Conservation (phyloP, 371 early-diverging fungal genomes). For the Mortierella sp. region DNA sequence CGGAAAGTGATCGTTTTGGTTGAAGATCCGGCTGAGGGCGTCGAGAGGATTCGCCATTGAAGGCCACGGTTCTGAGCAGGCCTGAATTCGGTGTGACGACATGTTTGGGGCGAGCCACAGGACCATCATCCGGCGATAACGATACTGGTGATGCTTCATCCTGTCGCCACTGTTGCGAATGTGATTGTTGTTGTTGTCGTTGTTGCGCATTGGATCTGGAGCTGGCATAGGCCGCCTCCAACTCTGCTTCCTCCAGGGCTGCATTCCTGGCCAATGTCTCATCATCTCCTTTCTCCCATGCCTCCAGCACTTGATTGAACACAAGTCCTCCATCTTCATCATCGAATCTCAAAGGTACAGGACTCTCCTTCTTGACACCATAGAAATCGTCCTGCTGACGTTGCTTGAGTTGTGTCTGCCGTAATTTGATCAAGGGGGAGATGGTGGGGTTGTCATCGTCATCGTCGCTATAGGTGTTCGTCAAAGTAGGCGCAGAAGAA, state of each 20-base stretch:
- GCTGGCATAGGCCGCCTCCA: constrained; percentile 1
- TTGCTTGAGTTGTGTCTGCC: constrained; percentile 45
- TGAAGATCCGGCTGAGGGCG: constrained; percentile 30
- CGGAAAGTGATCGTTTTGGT: not conserved
- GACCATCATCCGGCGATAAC: not conserved
- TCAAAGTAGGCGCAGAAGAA: not conserved
- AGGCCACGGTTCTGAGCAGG: constrained; percentile 20
- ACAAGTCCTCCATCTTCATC: constrained; percentile 9
- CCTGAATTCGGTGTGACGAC: constrained; percentile 12
- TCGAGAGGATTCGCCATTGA: constrained; percentile 37
- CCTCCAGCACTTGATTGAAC: constrained; percentile 29
- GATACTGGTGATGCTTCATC: not conserved
- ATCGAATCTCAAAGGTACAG: not conserved
- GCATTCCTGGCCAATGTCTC: constrained; percentile 42
- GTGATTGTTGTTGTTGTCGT: not conserved
- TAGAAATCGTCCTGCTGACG: constrained; percentile 45
- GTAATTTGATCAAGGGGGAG: constrained; percentile 39
- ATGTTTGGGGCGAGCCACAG: not conserved
- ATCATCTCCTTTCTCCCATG: constrained; percentile 48
- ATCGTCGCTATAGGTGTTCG: not conserved
- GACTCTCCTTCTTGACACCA: constrained; percentile 21
- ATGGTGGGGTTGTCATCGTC: constrained; percentile 12
- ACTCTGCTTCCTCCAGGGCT: constrained; percentile 28
- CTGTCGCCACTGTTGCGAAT: not conserved
- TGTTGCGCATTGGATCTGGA: not conserved